Evolutionary conservation across 148 eudicot genomes (phyloP).

Genomic region (Arctostaphylos glauca): DNA sequence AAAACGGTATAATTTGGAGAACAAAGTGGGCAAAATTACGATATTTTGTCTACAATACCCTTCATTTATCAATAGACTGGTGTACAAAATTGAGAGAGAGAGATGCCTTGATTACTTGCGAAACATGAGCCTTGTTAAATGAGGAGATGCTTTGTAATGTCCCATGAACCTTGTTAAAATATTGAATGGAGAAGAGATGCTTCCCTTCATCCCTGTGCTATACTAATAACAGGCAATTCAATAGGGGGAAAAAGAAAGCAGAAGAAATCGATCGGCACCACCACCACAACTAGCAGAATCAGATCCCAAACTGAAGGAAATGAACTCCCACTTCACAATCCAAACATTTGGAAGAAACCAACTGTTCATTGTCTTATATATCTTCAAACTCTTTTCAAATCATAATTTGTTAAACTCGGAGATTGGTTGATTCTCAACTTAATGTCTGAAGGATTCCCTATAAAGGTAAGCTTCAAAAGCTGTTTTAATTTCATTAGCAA

Average conservation of each 20-base stretch:
- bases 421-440: background rate
- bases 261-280: background rate
- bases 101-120: background rate
- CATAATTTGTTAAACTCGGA: background rate
- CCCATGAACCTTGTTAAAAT: background rate
- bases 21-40: too few relatives aligned
- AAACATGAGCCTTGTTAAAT: slow-evolving; percentile 1
- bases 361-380: background rate
- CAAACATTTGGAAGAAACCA: background rate
- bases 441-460: slow-evolving; percentile 11
- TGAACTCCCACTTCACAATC: slow-evolving; percentile 13
- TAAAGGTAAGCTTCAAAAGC: slow-evolving; percentile 16
- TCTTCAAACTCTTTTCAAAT: background rate
- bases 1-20: too few relatives aligned
- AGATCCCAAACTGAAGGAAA: slow-evolving; percentile 23
- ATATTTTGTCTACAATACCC: too few relatives aligned
- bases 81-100: background rate
- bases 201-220: slow-evolving; percentile 9
- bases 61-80: too few relatives aligned
- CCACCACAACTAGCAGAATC: slow-evolving; percentile 25
- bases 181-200: slow-evolving; percentile 11
- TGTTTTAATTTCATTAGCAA: background rate
- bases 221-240: background rate
- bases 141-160: background rate
- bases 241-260: background rate